Base-by-base conservation (phyloP, 495 filamentous ascomycete genomes). In the Pyrenula massariospora region DNA sequence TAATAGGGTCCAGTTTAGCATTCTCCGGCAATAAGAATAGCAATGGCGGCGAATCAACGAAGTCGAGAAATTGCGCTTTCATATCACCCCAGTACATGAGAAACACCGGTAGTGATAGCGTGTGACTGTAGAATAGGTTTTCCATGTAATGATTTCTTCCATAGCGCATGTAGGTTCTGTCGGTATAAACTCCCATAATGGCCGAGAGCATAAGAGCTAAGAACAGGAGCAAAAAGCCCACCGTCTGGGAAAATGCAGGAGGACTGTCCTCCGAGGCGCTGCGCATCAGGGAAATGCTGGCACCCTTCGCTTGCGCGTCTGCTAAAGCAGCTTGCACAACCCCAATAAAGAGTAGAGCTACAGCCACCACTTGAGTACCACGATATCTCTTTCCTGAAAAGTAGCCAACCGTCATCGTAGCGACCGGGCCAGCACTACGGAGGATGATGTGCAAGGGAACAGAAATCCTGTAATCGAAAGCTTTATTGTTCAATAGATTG, bases 361-460 rank as follows among this genome's bases (percentile, higher is more conserved):
- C 92, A 10, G 87, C 83, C 3, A 86, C 62, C 2, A 95, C 75
- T 61, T 97, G 93, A 23, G 89, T 76, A 10, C 71, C 75, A 12
- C 87, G 87, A 62, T 96, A 99, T 65, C 76, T 77, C 71, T 89
- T 94, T 11, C 87, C 89, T 55, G 71, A 73, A n/a, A 93, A 36
- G 64, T 81, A 89, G 22, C 93, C 93, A 42, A 92, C 86, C 5
- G 84, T 67, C 79, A 99, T 90, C 0, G 93, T 97, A 0, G 91
- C 91, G 51, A 96, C 92, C 58, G 89, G 94, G 10, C 93, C 94
- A 22, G 91, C 95, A 48, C 91, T 95, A 20, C 93, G 86, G 5
- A 99, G 73, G 57, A 99, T 96, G 61, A 97, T 99, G 65, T 99
- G 93, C 50, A 99, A 82, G 22, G 93, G 93, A 0, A 99, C 92